Conservation (phyloP, 352 stramenopile genomes). For the Globisporangium solare region DNA sequence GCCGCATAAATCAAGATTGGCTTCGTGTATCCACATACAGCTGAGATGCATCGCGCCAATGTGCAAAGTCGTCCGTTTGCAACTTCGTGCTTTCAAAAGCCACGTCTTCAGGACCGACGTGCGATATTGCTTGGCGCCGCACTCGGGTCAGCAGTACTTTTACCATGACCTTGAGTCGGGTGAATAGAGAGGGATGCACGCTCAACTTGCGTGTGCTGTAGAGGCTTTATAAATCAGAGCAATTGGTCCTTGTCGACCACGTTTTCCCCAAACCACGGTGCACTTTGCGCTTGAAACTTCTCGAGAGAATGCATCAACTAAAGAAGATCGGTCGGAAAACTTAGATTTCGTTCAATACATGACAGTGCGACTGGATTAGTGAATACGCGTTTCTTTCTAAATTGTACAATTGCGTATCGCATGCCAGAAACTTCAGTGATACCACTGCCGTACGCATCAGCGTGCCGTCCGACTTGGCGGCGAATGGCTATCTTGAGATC, state of each 20-base stretch:
- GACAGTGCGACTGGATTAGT: background rate
- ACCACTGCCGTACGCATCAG: too few species aligned
- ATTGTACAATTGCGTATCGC: background rate
- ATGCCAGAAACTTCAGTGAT: background rate
- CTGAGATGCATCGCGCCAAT: conserved; percentile 55
- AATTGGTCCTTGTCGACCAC: too few species aligned
- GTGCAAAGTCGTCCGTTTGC: conserved; percentile 46
- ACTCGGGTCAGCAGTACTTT: conserved; percentile 54
- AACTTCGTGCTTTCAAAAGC: conserved; percentile 47
- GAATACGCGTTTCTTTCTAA: background rate
- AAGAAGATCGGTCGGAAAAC: background rate
- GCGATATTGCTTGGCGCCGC: too few species aligned
- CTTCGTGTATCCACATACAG: conserved; percentile 13
- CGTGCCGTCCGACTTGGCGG: background rate
- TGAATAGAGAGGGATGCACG: too few species aligned
- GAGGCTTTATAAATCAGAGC: too few species aligned
- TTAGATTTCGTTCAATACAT: background rate
- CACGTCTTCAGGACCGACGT: conserved; percentile 51
- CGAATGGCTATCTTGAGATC: conserved; percentile 11
- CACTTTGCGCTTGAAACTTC: too few species aligned
- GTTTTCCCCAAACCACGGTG: too few species aligned
- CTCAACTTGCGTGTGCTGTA: too few species aligned
- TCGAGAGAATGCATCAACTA: too few species aligned
- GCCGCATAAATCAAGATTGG: too few species aligned
- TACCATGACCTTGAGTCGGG: conserved; percentile 16